A percentile compares a stretch with the other conserved stretches of the same genome.
Evolutionary conservation across 2,329 filamentous ascomycete genomes (phyloP).

Genomic region (Fusarium pininemorale): DNA sequence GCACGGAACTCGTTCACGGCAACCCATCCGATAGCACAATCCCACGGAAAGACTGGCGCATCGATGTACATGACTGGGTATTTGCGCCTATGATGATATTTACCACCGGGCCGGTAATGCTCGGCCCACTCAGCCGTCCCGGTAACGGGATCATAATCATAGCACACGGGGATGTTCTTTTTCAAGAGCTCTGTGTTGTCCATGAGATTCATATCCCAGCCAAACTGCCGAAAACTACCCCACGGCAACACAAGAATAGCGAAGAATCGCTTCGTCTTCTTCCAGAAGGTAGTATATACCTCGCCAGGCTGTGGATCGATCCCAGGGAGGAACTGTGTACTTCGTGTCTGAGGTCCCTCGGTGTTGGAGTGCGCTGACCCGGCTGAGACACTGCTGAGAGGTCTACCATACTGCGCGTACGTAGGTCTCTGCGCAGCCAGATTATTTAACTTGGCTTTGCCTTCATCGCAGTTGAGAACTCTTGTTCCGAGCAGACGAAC

Average conservation of each 20-base stretch:
- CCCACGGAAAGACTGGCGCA: neutral
- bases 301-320: slow-evolving; percentile 4
- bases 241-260: neutral
- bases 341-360: neutral
- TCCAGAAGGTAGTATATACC: slow-evolving; percentile 4
- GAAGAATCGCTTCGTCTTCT: neutral
- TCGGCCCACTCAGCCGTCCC: neutral
- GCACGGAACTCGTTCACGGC: fast-evolving
- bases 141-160: neutral
- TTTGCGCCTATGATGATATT: neutral
- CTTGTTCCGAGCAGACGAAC: fast-evolving
- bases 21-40: fast-evolving
- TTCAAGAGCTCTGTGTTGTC: fast-evolving
- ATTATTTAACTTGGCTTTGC: neutral
- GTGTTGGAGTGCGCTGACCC: neutral
- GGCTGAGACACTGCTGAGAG: neutral
- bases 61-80: neutral
- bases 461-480: fast-evolving
- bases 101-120: fast-evolving
- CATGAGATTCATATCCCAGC: neutral
- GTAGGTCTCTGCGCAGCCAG: neutral
- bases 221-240: neutral
- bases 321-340: neutral
- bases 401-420: neutral
- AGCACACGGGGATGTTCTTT: neutral